Evolutionary conservation across 179 eudicot species (phyloP).

Genomic region (Monotropa hypopitys): DNA sequence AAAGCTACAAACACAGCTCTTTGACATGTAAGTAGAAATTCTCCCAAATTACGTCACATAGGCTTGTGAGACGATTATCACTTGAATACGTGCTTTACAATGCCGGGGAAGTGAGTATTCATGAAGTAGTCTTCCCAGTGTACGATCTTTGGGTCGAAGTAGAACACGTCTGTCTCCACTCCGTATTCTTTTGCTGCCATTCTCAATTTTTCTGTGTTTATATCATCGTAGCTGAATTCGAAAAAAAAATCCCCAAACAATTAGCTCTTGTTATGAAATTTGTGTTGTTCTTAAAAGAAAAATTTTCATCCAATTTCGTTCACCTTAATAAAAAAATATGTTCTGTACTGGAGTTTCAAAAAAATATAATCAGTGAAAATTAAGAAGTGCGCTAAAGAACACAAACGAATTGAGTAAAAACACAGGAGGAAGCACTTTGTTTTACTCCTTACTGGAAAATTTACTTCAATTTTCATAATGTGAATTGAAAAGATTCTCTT

Average conservation of each 20-base stretch:
- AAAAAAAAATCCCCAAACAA: not conserved
- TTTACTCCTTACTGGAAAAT: not conserved
- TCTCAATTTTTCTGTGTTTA: slow-evolving; percentile 51
- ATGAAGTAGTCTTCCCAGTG: slow-evolving; percentile 66
- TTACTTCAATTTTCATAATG: too few relatives aligned
- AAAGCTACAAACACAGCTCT: not conserved
- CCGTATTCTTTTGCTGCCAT: slow-evolving; percentile 30
- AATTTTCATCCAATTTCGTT: too few relatives aligned
- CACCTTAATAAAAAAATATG: too few relatives aligned
- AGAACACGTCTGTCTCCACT: slow-evolving; percentile 42
- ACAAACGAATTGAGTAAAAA: not conserved
- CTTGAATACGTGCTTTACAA: slow-evolving; percentile 46
- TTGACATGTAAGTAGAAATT: not conserved
- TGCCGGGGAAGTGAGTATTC: slow-evolving; percentile 56
- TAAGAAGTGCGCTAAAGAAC: not conserved
- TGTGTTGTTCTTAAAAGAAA: not conserved
- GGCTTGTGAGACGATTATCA: not conserved
- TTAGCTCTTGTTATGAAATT: not conserved
- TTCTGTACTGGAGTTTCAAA: not conserved
- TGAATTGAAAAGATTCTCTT: not conserved
- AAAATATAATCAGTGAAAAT: not conserved
- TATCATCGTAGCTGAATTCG: slow-evolving; percentile 47
- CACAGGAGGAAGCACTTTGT: not conserved
- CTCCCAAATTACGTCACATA: not conserved
- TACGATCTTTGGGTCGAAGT: slow-evolving; percentile 59